A percentile compares a stretch with the other conserved stretches of the same genome.
phyloP scores from a whole-genome alignment of 2,329 filamentous ascomycete genomes.

The Cercospora brassicicola region DNA sequence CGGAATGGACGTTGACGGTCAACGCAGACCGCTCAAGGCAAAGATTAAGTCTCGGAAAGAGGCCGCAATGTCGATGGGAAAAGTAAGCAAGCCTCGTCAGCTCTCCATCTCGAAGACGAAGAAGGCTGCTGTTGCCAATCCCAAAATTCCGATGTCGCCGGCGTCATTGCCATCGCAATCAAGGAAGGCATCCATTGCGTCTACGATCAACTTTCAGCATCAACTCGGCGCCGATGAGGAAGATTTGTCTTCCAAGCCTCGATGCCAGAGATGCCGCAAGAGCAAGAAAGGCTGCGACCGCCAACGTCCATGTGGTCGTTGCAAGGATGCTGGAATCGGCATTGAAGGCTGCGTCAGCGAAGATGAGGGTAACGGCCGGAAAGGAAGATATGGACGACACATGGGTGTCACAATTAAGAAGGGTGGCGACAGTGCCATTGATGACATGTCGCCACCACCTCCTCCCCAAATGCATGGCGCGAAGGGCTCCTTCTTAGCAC shows the following conservation, averaged over 20 bases:
- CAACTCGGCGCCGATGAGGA: conserved; percentile 70
- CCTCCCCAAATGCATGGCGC: conserved; percentile 36
- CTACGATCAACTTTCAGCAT: conserved; percentile 61
- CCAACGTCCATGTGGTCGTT: conserved; percentile 90
- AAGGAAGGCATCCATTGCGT: conserved; percentile 70
- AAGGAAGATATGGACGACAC: conserved; percentile 79
- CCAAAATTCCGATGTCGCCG: conserved; percentile 53
- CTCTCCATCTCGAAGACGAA: conserved; percentile 56
- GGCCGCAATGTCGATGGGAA: conserved; percentile 27
- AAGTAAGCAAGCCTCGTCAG: conserved; percentile 44
- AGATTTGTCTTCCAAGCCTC: conserved; percentile 89
- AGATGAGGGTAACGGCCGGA: conserved; percentile 95
- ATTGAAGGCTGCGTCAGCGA: conserved; percentile 95
- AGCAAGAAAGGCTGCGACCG: conserved; percentile 99
- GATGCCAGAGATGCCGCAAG: conserved; percentile 97
- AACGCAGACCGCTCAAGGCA: conserved; percentile 41
- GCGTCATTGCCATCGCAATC: conserved; percentile 66
- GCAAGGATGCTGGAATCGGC: conserved; percentile 91
- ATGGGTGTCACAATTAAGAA: conserved; percentile 69
- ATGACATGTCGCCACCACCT: conserved; percentile 21
- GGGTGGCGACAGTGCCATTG: conserved; percentile 26
- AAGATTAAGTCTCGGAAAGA: conserved; percentile 45
- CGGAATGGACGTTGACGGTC: conserved; percentile 51
- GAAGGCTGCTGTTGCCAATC: conserved; percentile 32
- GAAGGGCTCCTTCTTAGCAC: conserved; percentile 38